Evolutionary conservation across 495 filamentous ascomycete species (phyloP), one percentile per base, ranked within the genome.

Genomic region (Lepraria neglecta): DNA sequence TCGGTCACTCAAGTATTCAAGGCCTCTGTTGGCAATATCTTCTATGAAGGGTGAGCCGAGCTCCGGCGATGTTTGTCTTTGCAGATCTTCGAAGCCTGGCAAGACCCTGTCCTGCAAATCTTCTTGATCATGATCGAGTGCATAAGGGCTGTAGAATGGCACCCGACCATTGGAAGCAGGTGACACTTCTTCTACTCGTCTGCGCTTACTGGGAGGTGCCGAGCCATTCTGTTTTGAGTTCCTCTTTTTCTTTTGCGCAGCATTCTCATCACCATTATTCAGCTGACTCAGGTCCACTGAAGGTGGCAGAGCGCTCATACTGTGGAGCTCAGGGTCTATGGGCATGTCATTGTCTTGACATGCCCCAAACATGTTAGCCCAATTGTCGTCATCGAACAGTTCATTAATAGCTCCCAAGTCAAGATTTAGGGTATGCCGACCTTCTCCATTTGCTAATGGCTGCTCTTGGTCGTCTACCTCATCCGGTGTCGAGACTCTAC

Each of bases 31-130:
- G 28, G 55, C 30, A 46, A 17, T 42, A 19, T 48, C 53, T 7
- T 35, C 56, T 4, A 27, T 19, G 42, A 47, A 38, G 33, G 47
- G 45, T 45, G 28, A 28, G 31, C 28, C 56, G 21, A 56, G 30
- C 43, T 59, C 62, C 15, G 55, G 38, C 9, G 58, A 59, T 17
- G 24, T 40, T 31, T 24, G 30, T 24, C 27, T 59, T 61, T 61
- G 60, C 11, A 51, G 12, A 43, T 68, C 64, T 61, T 68, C 64
- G 30, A 55, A 42, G 30, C 58, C 63, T 38, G 64, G 64, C 17
- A 66, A 14, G 9, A 56, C 54, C 19, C 42, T 33, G 38, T 46
- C 54, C 45, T 59, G 33, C 5, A 42, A 35, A 11, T 68, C 46
- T 27, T 50, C 48, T 27, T 61, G 60, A 15, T 57, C 55, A 14